Evolutionary conservation across 2,329 filamentous ascomycete genomes (phyloP).

Genomic region (Penicillium thymicola): DNA sequence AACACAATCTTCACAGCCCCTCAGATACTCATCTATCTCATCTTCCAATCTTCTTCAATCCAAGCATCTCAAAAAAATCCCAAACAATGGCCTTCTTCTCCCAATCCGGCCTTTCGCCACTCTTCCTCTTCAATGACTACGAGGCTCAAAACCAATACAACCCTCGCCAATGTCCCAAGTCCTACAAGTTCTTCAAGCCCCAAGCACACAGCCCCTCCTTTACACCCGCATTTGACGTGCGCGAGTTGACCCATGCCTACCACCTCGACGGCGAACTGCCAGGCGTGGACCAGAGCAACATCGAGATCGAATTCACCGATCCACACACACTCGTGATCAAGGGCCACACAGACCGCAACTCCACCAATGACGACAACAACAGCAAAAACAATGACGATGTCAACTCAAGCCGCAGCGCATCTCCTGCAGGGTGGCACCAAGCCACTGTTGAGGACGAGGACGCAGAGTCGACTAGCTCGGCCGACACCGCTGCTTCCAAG

Average conservation of each 20-base stretch:
- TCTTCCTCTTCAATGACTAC: slow-evolving; percentile 46
- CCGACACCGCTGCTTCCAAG: slow-evolving; percentile 5
- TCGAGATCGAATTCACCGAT: slow-evolving; percentile 49
- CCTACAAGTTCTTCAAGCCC: slow-evolving; percentile 3
- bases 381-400: neutral
- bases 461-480: slow-evolving; percentile 6
- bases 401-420: slow-evolving; percentile 22
- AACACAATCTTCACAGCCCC: slow-evolving; percentile 1
- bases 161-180: slow-evolving; percentile 14
- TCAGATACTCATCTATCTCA: neutral
- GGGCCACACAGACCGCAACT: slow-evolving; percentile 38
- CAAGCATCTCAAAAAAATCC: neutral
- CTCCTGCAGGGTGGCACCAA: slow-evolving; percentile 34
- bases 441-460: slow-evolving; percentile 50
- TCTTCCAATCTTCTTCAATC: slow-evolving; percentile 8
- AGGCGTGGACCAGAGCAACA: slow-evolving; percentile 42
- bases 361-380: slow-evolving; percentile 14
- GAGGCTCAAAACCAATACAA: slow-evolving; percentile 31
- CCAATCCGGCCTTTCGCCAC: slow-evolving; percentile 38
- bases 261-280: slow-evolving; percentile 47
- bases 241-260: slow-evolving; percentile 41
- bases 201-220: slow-evolving; percentile 31
- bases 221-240: slow-evolving; percentile 44
- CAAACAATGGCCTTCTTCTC: slow-evolving; percentile 42
- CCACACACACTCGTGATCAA: slow-evolving; percentile 45